Evolutionary conservation across 1,284 basidiomycete genomes (phyloP).

Genomic region (Cryptococcus floricola): DNA sequence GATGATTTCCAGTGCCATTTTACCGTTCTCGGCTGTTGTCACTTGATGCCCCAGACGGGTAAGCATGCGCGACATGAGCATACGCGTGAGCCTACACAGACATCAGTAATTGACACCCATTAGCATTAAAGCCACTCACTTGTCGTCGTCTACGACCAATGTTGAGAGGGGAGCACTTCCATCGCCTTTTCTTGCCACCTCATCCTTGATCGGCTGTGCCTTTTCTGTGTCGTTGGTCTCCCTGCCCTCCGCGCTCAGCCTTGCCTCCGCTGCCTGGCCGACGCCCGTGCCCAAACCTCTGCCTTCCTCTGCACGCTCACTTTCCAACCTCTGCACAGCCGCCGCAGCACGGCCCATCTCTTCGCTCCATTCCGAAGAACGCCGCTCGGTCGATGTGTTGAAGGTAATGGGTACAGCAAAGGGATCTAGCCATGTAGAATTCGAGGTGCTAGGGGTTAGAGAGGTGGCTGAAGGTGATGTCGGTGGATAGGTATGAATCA

Average conservation of each 20-base stretch:
- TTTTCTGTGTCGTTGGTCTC: neutral
- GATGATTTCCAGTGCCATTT: conserved; percentile 71
- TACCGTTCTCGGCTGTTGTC: conserved; percentile 79
- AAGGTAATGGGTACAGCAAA: conserved; percentile 5
- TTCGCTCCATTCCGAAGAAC: conserved; percentile 16
- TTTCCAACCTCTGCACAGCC: neutral
- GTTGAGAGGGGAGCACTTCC: conserved; percentile 34
- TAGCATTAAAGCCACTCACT: conserved; percentile 22
- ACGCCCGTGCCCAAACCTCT: neutral
- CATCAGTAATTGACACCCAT: neutral
- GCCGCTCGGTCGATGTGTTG: conserved; percentile 1
- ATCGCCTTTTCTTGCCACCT: too few species aligned
- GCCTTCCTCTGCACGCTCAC: neutral
- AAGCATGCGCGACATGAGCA: conserved; percentile 75
- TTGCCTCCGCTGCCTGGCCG: neutral
- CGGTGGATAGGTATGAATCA: conserved; percentile 19
- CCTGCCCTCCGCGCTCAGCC: neutral
- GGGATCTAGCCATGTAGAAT: conserved; percentile 15
- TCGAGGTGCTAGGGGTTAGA: conserved; percentile 7
- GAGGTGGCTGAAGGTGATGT: neutral
- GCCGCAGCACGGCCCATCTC: conserved; percentile 1
- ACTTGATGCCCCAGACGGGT: conserved; percentile 73
- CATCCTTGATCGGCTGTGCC: neutral
- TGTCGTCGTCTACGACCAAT: conserved; percentile 51
- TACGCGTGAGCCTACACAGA: conserved; percentile 63